These are phyloP conservation scores for Paecilomyces fulvus DNA, from an alignment of 2,329 filamentous ascomycete species.

Conservation along the genomic window DNA sequence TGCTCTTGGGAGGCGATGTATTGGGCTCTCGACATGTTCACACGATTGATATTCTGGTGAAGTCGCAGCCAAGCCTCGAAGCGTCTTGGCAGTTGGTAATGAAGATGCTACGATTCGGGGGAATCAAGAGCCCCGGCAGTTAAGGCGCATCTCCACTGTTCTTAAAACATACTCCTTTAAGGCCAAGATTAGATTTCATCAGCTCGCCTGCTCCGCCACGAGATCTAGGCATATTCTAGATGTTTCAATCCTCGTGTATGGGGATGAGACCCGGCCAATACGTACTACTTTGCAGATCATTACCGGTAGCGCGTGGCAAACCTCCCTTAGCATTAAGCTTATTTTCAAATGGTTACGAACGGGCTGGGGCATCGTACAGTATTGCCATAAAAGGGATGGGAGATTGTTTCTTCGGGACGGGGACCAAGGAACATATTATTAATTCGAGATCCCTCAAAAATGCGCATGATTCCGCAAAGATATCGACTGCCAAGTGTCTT, in stretches of 20 bases:
- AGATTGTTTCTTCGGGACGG: neutral
- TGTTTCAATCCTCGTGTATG: neutral
- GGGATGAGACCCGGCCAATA: neutral
- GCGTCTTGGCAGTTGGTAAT: neutral
- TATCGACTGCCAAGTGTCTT: no score
- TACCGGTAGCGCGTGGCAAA: neutral
- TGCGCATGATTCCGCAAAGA: neutral
- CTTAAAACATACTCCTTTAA: neutral
- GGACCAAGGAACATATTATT: neutral
- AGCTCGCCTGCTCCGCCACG: no score
- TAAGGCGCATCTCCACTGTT: neutral
- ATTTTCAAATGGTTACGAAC: neutral
- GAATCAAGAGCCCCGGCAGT: neutral
- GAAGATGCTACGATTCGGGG: neutral
- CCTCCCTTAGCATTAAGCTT: neutral
- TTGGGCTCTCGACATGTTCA: neutral
- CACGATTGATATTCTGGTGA: neutral
- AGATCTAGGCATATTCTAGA: neutral
- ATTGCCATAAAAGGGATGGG: neutral
- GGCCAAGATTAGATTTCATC: neutral
- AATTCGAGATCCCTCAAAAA: no score
- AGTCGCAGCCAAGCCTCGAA: neutral
- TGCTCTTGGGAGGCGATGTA: neutral
- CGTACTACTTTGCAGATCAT: neutral
- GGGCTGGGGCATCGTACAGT: neutral